Evolutionary conservation across 2,329 filamentous ascomycete species (phyloP), one percentile per base, ranked within the genome.

Genomic region (Zymoseptoria passerinii): DNA sequence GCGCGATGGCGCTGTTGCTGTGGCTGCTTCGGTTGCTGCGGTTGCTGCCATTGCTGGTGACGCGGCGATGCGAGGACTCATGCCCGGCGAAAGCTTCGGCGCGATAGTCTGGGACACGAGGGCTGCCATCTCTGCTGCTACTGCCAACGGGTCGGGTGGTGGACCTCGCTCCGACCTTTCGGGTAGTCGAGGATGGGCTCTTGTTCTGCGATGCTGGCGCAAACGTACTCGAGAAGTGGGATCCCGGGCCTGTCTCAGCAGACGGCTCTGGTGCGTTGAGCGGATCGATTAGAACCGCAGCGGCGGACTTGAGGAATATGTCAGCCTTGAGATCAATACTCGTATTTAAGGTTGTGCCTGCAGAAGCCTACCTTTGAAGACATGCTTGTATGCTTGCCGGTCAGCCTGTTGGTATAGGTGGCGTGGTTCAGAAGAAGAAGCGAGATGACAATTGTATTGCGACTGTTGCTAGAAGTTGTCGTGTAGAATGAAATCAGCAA

Each of bases 241-340:
- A 77, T 59, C 82, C 82, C n/a, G 81, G 81, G 7, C 86, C 85
- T 52, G 83, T 87, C 69, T 88, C 83, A 61, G 86, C 81, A 60
- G 78, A 83, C 13, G 87, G 87, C 61, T 88, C 84, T 8, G 84
- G 85, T 20, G 80, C 85, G 66, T 78, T 84, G 61, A 90, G 76
- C 63, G 87, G 88, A 66, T 88, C 85, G 63, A 90, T 81, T 50
- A 90, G 77, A 68, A 87, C 85, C 67, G 83, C 80, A 20, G 63
- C 59, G 55, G 80, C 77, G 50, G 86, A 84, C 86, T 89, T 16
- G 68, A 19, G 16, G 44, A 59, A 29, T 40, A 54, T 54, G 58
- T 70, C 56, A 64, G 65, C 54, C 49, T 44, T 44, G n/a, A 16
- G 35, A 6, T 44, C 35, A 1, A 40, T 16, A 40, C 35, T 44